Evolutionary conservation across 2,329 filamentous ascomycete species (phyloP), one percentile per base, ranked within the genome.

Genomic region (Ophiosphaerella narmari): DNA sequence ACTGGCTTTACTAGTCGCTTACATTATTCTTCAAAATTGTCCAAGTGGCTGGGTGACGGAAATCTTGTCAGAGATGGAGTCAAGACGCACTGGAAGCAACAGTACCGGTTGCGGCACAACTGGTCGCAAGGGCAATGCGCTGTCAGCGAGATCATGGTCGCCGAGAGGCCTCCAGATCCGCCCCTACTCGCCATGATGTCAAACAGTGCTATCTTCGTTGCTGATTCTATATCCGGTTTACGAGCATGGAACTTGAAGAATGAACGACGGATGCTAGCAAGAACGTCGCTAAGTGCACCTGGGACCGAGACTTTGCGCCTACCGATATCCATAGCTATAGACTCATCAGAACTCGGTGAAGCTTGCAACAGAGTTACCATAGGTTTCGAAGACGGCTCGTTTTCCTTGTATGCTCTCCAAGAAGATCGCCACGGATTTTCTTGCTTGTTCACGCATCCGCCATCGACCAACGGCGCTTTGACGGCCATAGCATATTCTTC

Each of bases 81-180:
- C 5, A 65, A 75, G 16, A 86, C 83, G 39, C 84, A 94, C 66
- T 97, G 92, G 92, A 96, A 95, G 77, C 82, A 84, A 54, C 89
- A 94, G 64, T 97, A 95, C 74, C 90, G 88, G 65, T 79, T 97
- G 42, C 83, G 90, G 39, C 89, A 96, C 69, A 97, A 97, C 74
- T 97, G 94, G 94, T 84, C 89, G 1, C 84, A 82, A 54, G 94
- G 93, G 0, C 86, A 84, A 59, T 96, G 91, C 64, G 87, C 84
- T 33, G 85, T 96, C 11, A 86, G 88, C 32, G 89, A 96, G 71
- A 83, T 97, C 26, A 80, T 86, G 38, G 81, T 91, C 21, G 76
- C 80, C 45, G 76, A 80, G 50, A 61, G 75, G 37, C 73, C 77
- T 1, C 74, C 78, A 46, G 67, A 86, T 70, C 78, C 89, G 33